These are phyloP conservation scores for Pseudomassariella vexata DNA, from an alignment of 2,329 filamentous ascomycete species.

Conservation along the genomic window DNA sequence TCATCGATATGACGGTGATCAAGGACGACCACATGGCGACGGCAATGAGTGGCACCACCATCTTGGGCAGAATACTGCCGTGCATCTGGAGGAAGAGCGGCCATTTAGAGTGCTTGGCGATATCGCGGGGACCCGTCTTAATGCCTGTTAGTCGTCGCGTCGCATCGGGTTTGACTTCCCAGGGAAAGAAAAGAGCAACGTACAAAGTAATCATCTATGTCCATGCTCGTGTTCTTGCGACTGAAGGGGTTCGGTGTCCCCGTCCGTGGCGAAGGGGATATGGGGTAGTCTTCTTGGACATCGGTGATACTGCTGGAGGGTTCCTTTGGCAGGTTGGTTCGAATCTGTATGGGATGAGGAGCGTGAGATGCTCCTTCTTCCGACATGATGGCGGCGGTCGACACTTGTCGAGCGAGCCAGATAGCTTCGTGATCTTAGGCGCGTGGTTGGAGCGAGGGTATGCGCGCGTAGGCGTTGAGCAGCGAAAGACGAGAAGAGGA, in stretches of 20 bases:
- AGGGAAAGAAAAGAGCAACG: neutral
- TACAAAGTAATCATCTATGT: constrained; percentile 41
- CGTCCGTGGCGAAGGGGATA: constrained; percentile 13
- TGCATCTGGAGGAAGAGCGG: constrained; percentile 72
- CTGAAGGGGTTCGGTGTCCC: constrained; percentile 25
- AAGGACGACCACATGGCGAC: constrained; percentile 61
- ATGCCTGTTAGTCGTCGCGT: constrained; percentile 2
- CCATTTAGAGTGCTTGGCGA: constrained; percentile 72
- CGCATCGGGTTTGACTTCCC: neutral
- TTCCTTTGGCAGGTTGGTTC: no score
- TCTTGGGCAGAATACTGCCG: constrained; percentile 66
- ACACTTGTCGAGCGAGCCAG: no score
- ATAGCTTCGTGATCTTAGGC: no score
- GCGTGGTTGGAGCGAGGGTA: no score
- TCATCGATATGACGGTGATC: constrained; percentile 52
- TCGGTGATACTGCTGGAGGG: no score
- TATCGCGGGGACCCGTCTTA: constrained; percentile 57
- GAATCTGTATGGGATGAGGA: no score
- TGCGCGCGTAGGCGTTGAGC: neutral
- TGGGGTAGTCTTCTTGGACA: constrained; percentile 10
- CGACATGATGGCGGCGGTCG: no score
- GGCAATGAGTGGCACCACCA: constrained; percentile 63
- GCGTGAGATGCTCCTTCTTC: no score
- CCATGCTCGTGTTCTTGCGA: constrained; percentile 25
- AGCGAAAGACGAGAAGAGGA: neutral